Percentiles rank a stretch among this genome's conserved stretches.
Evolutionary conservation across 176 grass and related monocot genomes (phyloP).

Genomic region (Oryza rufipogon): DNA sequence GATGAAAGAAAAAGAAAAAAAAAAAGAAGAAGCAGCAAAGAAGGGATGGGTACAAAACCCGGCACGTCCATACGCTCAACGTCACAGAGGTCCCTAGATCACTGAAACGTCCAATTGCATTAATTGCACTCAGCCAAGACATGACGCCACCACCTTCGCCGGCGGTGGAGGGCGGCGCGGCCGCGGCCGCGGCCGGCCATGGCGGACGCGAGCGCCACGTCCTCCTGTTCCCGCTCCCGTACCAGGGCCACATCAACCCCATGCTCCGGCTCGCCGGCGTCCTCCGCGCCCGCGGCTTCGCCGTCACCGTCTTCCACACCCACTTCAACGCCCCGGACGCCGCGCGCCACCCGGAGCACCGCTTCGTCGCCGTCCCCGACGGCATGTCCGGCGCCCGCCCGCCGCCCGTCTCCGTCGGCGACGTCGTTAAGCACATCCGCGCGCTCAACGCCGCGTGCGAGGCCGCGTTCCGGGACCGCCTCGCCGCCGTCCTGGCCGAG

Average conservation of each 20-base stretch:
- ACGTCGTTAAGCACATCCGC: slow-evolving; percentile 11
- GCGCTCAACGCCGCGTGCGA: slow-evolving; percentile 26
- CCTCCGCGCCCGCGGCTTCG: slow-evolving; percentile 47
- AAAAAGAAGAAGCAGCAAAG: no score
- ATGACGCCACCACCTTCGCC: slow-evolving; percentile 29
- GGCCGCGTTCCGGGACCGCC: slow-evolving; percentile 24
- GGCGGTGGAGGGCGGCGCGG: not conserved
- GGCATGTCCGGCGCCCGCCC: slow-evolving; percentile 16
- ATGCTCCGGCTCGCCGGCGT: slow-evolving; percentile 58
- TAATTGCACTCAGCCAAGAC: not conserved
- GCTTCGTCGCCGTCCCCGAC: slow-evolving; percentile 44
- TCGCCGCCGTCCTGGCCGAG: slow-evolving; percentile 26
- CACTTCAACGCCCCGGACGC: slow-evolving; percentile 46
- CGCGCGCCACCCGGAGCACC: slow-evolving; percentile 34
- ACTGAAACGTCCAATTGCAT: not conserved
- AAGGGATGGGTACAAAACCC: no score
- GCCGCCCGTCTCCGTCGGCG: not conserved
- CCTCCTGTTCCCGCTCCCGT: slow-evolving; percentile 53
- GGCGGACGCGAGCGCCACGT: slow-evolving; percentile 8
- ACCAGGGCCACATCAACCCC: slow-evolving; percentile 64
- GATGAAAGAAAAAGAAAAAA: no score
- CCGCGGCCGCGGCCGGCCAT: not conserved
- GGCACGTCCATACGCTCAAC: no score
- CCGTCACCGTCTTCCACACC: slow-evolving; percentile 54
- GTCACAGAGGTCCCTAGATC: no score